Base-by-base conservation (phyloP, 305 asterid species). In the Rubia occidens region DNA sequence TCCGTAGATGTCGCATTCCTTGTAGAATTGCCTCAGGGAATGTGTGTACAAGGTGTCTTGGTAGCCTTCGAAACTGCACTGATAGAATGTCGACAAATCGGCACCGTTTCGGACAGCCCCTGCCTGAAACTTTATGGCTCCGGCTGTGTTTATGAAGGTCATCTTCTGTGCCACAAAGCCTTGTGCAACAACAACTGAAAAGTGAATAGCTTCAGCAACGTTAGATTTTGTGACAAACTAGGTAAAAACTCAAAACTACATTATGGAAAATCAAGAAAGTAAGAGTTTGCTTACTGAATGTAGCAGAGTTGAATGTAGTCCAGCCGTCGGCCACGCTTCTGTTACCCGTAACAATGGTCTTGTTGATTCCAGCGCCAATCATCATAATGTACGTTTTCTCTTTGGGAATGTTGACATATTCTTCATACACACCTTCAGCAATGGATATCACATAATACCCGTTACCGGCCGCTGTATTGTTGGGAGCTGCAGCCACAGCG, bases 51-150 rank as follows among this genome's bases (percentile, higher is more conserved):
- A 29, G 0, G 74, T 75, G 47, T 75, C 78, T 56, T 75, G 78
- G 60, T 75, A 75, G 5, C 66, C 78, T 64, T 75, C 78, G 47
- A 75, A 75, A 54, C 78, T 75, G 44, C 78, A 75, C 3, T 26
- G 20, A 13, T 75, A 74, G 79, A 90, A 90, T 5, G 86, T 77
- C 8, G 95, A 87, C 1, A 84, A 47, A 76, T 90, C 97, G 1
- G 88, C 96, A 0, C 89, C 81, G 66, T 82, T 86, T 4, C 95
- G 84, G 0, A 88, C 83, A 2, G 97, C 97, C 2, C 88, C 96
- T 0, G 95, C 95, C 60, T 90, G 97, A 77, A 80, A 84, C 73
- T 85, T 90, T 71, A 29, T 37, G 5, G 95, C 68, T 24, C 95
- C 95, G 0, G 91, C 96, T 6, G 89, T 87, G 85, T 89, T 89